A percentile compares a stretch with the other conserved stretches of the same genome.
Evolutionary conservation across 441 rosid species (phyloP).

Genomic region (Brassica hybrid): DNA sequence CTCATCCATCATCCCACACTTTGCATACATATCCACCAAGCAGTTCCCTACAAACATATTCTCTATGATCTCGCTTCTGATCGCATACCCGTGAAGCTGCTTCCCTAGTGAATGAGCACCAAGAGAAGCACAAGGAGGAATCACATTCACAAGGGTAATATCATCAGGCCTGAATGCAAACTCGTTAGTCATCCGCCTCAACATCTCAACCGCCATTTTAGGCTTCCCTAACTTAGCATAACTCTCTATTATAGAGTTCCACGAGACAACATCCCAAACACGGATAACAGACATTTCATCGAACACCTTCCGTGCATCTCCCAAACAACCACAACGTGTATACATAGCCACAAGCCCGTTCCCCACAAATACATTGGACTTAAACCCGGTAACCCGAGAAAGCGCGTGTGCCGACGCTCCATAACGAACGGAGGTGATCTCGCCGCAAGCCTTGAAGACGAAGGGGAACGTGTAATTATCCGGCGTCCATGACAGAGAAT

Average conservation of each 20-base stretch:
- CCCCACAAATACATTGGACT: conserved; percentile 69
- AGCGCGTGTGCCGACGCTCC: conserved; percentile 67
- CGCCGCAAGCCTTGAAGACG: conserved; percentile 82
- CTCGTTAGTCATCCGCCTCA: conserved; percentile 56
- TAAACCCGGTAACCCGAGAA: conserved; percentile 54
- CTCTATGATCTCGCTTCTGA: conserved; percentile 56
- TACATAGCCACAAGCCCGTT: conserved; percentile 78
- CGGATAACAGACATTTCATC: conserved; percentile 60
- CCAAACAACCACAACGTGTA: conserved; percentile 58
- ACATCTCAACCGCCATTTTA: conserved; percentile 53
- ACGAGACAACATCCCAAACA: conserved; percentile 70
- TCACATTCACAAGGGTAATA: conserved; percentile 73
- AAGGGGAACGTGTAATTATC: conserved; percentile 84
- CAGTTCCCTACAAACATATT: conserved; percentile 78
- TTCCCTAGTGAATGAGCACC: conserved; percentile 58
- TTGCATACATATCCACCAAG: conserved; percentile 87
- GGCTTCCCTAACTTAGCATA: conserved; percentile 59
- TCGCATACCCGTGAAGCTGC: conserved; percentile 63
- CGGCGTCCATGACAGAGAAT: conserved; percentile 64
- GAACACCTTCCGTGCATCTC: conserved; percentile 66
- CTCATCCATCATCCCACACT: conserved; percentile 70
- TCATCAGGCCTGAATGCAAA: conserved; percentile 52
- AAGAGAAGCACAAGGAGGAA: conserved; percentile 69
- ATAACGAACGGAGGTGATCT: conserved; percentile 41
- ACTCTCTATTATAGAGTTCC: conserved; percentile 80